Conservation (phyloP, 2,329 filamentous ascomycete genomes). For the Ceratocystis cubensis region DNA sequence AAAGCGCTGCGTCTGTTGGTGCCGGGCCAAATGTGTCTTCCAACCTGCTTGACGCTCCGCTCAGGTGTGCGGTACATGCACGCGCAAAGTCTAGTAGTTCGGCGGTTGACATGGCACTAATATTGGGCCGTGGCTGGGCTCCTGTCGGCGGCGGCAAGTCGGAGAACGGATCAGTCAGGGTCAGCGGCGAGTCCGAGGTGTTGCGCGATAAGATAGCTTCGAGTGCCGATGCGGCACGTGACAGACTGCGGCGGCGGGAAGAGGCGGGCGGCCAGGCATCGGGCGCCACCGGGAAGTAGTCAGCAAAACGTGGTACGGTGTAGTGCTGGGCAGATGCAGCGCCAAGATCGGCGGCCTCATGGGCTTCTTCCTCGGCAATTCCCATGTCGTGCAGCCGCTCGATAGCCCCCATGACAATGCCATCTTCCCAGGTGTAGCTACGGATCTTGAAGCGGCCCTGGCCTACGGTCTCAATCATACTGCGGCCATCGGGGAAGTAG, state of each 20-base stretch:
- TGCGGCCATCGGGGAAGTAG: constrained; percentile 65
- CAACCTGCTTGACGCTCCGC: constrained; percentile 59
- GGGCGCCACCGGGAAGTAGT: neutral
- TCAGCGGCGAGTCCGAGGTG: neutral
- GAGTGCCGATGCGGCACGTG: neutral
- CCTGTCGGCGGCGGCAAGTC: constrained; percentile 7
- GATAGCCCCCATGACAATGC: constrained; percentile 63
- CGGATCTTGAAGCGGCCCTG: constrained; percentile 63
- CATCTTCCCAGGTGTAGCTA: constrained; percentile 53
- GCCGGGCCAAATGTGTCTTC: constrained; percentile 60
- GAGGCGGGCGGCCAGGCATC: neutral
- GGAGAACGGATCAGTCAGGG: constrained; percentile 12
- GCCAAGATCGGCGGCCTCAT: constrained; percentile 52
- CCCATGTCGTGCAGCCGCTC: constrained; percentile 73
- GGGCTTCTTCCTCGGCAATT: constrained; percentile 62
- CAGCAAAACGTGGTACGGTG: neutral
- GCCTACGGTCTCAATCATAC: constrained; percentile 66
- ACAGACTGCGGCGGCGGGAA: neutral
- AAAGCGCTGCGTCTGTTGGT: constrained; percentile 60
- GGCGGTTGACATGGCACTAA: constrained; percentile 49
- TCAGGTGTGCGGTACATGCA: constrained; percentile 43
- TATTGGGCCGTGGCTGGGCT: constrained; percentile 10
- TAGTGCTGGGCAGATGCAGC: constrained; percentile 1
- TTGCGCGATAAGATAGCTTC: neutral
- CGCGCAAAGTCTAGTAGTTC: constrained; percentile 53